Conservation (phyloP, 2,329 filamentous ascomycete genomes). For the Pseudocercospora vitis region DNA sequence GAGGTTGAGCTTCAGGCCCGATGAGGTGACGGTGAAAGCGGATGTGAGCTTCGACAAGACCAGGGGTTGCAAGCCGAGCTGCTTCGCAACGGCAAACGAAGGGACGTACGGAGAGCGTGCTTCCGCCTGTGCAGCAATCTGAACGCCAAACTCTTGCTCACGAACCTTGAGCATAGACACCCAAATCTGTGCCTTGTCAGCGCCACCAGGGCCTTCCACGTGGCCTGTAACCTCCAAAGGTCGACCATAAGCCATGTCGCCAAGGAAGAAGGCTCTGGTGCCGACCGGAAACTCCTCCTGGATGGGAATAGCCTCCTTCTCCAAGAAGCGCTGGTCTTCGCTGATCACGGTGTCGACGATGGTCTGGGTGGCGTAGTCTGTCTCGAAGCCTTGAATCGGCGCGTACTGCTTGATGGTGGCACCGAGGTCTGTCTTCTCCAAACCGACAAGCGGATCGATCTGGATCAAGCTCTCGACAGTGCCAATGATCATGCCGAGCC, state of each 20-base stretch:
- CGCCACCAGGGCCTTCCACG: conserved; percentile 52
- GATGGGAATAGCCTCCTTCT: conserved; percentile 81
- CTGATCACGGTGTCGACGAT: conserved; percentile 88
- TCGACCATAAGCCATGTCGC: conserved; percentile 87
- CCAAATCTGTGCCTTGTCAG: conserved; percentile 74
- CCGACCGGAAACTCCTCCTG: conserved; percentile 86
- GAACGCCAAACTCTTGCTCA: conserved; percentile 77
- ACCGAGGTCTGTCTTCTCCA: conserved; percentile 86
- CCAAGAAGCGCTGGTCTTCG: conserved; percentile 89
- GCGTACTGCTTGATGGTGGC: conserved; percentile 92
- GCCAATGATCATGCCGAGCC: conserved; percentile 83
- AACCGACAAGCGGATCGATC: conserved; percentile 89
- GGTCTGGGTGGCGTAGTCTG: conserved; percentile 85
- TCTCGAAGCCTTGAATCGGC: conserved; percentile 78
- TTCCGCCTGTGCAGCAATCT: conserved; percentile 71
- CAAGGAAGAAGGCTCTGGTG: conserved; percentile 86
- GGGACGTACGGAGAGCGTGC: conserved; percentile 74
- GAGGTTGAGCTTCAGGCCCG: conserved; percentile 80
- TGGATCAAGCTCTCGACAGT: conserved; percentile 85
- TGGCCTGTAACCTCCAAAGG: conserved; percentile 82
- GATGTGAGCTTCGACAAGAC: conserved; percentile 95
- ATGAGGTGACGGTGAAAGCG: conserved; percentile 81
- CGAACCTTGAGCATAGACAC: conserved; percentile 70
- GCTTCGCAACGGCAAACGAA: conserved; percentile 82
- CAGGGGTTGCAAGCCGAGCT: conserved; percentile 77